phyloP scores from a whole-genome alignment of 805 yeast species.

The Saturnispora ahearnii region DNA sequence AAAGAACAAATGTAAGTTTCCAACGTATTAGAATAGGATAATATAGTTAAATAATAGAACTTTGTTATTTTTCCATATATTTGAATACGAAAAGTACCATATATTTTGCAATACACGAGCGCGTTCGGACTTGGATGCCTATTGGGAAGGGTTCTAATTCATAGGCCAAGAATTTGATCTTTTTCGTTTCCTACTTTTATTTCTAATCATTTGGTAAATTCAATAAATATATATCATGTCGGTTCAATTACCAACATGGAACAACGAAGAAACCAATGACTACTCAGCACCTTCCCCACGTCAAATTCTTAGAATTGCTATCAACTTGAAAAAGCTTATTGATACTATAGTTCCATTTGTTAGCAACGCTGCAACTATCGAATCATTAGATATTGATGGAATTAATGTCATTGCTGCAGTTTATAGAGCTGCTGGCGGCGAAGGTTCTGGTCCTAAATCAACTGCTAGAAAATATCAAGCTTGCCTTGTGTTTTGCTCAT shows the following conservation, averaged over 20 bases:
- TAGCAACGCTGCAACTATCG: constrained; percentile 32
- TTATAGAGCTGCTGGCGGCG: constrained; percentile 73
- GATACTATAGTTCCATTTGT: constrained; percentile 60
- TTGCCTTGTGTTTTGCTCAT: constrained; percentile 56
- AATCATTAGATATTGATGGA: constrained; percentile 39
- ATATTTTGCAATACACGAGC: too few species aligned
- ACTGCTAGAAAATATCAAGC: constrained; percentile 58
- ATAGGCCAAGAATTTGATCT: not conserved
- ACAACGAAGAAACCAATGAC: constrained; percentile 27
- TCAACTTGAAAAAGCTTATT: constrained; percentile 63
- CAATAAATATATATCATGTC: constrained; percentile 3
- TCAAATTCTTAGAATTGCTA: constrained; percentile 59
- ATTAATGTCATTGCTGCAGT: constrained; percentile 54
- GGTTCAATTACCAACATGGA: constrained; percentile 17
- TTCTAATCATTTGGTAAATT: not conserved
- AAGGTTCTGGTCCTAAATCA: constrained; percentile 50
- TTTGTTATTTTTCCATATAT: too few species aligned
- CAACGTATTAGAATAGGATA: too few species aligned
- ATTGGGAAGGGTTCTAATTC: not conserved
- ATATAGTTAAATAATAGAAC: too few species aligned
- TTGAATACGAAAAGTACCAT: too few species aligned
- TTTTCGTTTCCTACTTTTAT: not conserved
- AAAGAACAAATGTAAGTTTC: too few species aligned
- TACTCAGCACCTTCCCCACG: constrained; percentile 48
- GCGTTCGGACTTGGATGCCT: too few species aligned